Percentiles rank a stretch among this genome's conserved stretches.
Conservation (phyloP, 768 basidiomycete species). For the Calocybe gangraenosa region DNA sequence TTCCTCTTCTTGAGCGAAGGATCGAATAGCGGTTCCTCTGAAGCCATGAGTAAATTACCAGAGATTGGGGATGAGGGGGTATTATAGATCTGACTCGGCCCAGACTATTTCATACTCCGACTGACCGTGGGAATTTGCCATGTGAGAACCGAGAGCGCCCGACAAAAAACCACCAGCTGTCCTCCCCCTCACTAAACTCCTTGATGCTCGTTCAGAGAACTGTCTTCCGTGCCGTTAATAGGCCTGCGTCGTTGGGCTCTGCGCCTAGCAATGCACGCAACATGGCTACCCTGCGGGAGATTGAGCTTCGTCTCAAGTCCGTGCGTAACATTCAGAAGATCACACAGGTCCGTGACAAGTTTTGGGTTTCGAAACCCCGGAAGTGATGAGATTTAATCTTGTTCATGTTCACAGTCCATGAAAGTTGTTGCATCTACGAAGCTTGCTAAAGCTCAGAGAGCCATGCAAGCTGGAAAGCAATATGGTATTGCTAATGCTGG, state of each 20-base stretch:
- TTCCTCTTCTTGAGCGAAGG: slow-evolving; percentile 83
- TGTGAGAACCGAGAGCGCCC: slow-evolving; percentile 39
- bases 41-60: slow-evolving; percentile 35
- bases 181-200: slow-evolving; percentile 22
- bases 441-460: slow-evolving; percentile 90
- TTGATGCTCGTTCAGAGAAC: slow-evolving; percentile 47
- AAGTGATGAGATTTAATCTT: slow-evolving; percentile 9
- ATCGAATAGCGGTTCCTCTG: slow-evolving; percentile 78
- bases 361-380: slow-evolving; percentile 7
- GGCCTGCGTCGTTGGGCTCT: slow-evolving; percentile 32
- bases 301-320: slow-evolving; percentile 94
- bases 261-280: slow-evolving; percentile 61
- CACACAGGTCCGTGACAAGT: slow-evolving; percentile 72
- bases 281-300: slow-evolving; percentile 97
- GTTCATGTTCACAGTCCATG: slow-evolving; percentile 66
- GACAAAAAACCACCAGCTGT: slow-evolving; percentile 22
- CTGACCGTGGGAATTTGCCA: slow-evolving; percentile 27
- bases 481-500: slow-evolving; percentile 92
- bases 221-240: slow-evolving; percentile 34
- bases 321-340: slow-evolving; percentile 99
- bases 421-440: slow-evolving; percentile 92
- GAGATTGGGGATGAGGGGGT: background rate
- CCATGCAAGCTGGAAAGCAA: slow-evolving; percentile 87
- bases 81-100: background rate
- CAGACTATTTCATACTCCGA: slow-evolving; percentile 19